Evolutionary conservation across 495 filamentous ascomycete species (phyloP), one percentile per base, ranked within the genome.

Genomic region (Chaetomium tenue): DNA sequence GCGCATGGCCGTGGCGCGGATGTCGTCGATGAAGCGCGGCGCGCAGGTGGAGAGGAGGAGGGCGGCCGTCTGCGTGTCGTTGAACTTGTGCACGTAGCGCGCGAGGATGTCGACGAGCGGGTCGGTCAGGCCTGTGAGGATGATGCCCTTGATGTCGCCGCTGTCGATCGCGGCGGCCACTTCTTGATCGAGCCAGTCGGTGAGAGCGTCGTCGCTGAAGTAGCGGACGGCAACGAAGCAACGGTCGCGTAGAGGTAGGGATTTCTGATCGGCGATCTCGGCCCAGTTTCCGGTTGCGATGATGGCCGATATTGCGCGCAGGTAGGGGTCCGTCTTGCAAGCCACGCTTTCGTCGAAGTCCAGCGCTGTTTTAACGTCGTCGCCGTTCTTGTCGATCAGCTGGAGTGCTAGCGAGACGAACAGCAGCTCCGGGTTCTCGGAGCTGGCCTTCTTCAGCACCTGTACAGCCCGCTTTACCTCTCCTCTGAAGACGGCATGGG

Each of bases 221-320:
- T 93, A 91, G 65, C 90, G 86, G 30, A 98, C 77, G 0, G 95
- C 94, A 12, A 97, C 88, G 30, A 89, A 91, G 44, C 95, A 82
- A 15, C 95, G 91, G 66, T 97, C 91, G 48, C 85, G 85, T 16
- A 98, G 82, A 0, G 94, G 91, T 0, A 98, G 83, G 37, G 91
- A 91, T 5, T 82, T 80, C 72, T 97, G 92, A 57, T 90, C 83
- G 61, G 91, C 85, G 23, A 98, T 91, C 13, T 85, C 85, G 30
- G 85, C 79, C 94, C 94, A 98, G 72, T 95, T 85, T 9, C 91
- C 91, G 25, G 89, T 92, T 56, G 90, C 88, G 57, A 97, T 91
- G 58, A 92, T 87, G n/a, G 91, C 88, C n/a, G 96, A 89, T 60
- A 98, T 89, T 0, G 93, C 92, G 57, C 92, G 87, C 12, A 94